Evolutionary conservation across 352 stramenopile species (phyloP), one percentile per base, ranked within the genome.

Genomic region (Pythium oligandrum): DNA sequence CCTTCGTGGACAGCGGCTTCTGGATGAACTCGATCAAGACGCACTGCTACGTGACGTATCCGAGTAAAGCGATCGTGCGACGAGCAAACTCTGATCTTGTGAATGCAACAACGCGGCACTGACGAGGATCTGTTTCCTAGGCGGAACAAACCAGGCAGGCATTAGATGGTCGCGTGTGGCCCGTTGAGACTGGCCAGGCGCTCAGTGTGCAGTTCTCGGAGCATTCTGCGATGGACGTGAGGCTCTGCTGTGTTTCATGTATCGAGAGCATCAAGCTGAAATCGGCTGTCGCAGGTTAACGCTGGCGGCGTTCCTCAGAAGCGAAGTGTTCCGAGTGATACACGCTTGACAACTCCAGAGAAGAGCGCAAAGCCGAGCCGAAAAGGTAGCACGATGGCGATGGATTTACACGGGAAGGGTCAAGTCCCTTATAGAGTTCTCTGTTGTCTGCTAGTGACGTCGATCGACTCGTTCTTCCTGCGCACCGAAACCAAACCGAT

Each of bases 21-120:
- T 95, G 84, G 84, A 95, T 95, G 76, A 78, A 95, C 66, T 51
- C 53, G 51, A 95, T 95, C 59, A 95, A 95, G 66, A 93, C 82
- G 1, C 82, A 93, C 57, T 95, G 82, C 64, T 95, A 81, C 51
- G 82, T 91, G 53, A 91, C 84, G 34, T 93, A 86, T 54, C 33
- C 17, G 17, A 26, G 17, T 26, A 26, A 26, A 26, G 17, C 17
- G 17, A 26, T 26, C 17, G 17, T 26, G 17, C 17, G 17, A 0
- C 17, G 17, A 26, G 17, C 17, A 26, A 26, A 26, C 17, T 26
- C 17, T 26, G 17, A 26, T 26, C 17, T 26, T 26, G 17, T 26
- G 17, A 26, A 26, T 26, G 17, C 17, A 26, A 26, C 17, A 26
- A 26, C 17, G 17, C 17, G 17, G 17, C 17, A 26, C 17, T 26